A percentile compares a stretch with the other conserved stretches of the same genome.
Evolutionary conservation across 169 alveolate species (phyloP).

Genomic region (Plasmodium gallinaceum): DNA sequence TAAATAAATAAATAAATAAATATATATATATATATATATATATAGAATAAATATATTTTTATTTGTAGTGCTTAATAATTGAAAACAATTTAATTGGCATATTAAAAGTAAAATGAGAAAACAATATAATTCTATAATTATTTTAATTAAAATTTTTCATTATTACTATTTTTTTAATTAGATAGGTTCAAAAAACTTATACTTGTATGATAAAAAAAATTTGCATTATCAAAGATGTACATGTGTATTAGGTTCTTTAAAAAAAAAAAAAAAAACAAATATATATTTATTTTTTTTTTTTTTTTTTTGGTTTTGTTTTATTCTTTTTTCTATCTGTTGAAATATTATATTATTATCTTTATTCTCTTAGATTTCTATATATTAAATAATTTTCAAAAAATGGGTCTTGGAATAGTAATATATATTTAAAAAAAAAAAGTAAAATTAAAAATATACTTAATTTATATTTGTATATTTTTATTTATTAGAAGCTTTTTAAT

Average conservation of each 20-base stretch:
- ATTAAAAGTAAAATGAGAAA: slow-evolving; percentile 10
- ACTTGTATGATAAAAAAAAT: slow-evolving; percentile 26
- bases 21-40: neutral
- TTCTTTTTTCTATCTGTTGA: neutral
- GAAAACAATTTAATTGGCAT: slow-evolving; percentile 26
- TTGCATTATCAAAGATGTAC: slow-evolving; percentile 28
- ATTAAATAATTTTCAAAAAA: slow-evolving; percentile 26
- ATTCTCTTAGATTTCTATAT: slow-evolving; percentile 36
- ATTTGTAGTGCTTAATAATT: slow-evolving; percentile 17
- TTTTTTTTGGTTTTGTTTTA: neutral
- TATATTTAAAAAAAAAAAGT: neutral
- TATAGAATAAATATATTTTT: neutral
- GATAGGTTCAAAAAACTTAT: slow-evolving; percentile 36
- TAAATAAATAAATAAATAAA: neutral
- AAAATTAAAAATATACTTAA: neutral
- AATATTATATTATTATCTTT: neutral
- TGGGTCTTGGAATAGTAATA: slow-evolving; percentile 58
- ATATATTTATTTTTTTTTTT: neutral
- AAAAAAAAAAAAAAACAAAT: neutral
- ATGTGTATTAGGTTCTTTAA: slow-evolving; percentile 58
- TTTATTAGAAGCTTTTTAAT: slow-evolving; percentile 42
- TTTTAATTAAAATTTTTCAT: neutral
- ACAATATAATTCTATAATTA: neutral
- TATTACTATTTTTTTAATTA: neutral
- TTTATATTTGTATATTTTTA: neutral